Evolutionary conservation across 2,329 filamentous ascomycete genomes (phyloP), one percentile per base, ranked within the genome.

Genomic region (Cladosporium sphaerospermum): DNA sequence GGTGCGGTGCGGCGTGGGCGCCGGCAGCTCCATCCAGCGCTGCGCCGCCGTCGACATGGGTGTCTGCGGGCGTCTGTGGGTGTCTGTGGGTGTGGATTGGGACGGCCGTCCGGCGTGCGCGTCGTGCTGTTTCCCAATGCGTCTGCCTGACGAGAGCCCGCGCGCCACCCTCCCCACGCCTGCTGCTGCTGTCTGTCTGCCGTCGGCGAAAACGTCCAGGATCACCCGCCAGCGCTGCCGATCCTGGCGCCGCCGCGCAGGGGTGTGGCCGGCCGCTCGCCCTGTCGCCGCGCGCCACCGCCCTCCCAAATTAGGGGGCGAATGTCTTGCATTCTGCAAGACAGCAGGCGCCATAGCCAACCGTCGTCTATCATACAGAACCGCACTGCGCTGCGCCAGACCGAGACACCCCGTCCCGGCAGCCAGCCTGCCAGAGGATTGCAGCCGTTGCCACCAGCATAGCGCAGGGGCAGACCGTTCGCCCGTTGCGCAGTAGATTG

Each of bases 271-370:
- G 40, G 40, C 11, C 36, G 16, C 23, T 10, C 5, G n/a, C 19
- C 33, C 36, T 51, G 47, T 19, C 40, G 43, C n/a, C 13, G 41
- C 48, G 32, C 16, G 40, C 40, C 18, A 18, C 45, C 33, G 19
- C n/a, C 16, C 16, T 42, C 14, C n/a, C 19, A 10, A 33, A 37
- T 41, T 44, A 43, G 48, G 48, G 37, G 39, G 39, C 39, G 40
- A 37, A 44, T 51, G 48, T 51, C 48, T 51, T 44, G 48, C 48
- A 51, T 51, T 51, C 48, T 51, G 48, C 48, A 51, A 51, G 48
- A 51, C 48, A 51, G 40, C 48, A 51, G 34, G 48, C 48, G 40
- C 48, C 48, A 51, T 51, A 36, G 40, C 32, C 40, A 51, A 44
- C 48, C n/a, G 37, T 51, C 48, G 34, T 44, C 40, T 36, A 43